Base-by-base conservation (phyloP, 2,329 filamentous ascomycete genomes). In the Didymella arachidicola region DNA sequence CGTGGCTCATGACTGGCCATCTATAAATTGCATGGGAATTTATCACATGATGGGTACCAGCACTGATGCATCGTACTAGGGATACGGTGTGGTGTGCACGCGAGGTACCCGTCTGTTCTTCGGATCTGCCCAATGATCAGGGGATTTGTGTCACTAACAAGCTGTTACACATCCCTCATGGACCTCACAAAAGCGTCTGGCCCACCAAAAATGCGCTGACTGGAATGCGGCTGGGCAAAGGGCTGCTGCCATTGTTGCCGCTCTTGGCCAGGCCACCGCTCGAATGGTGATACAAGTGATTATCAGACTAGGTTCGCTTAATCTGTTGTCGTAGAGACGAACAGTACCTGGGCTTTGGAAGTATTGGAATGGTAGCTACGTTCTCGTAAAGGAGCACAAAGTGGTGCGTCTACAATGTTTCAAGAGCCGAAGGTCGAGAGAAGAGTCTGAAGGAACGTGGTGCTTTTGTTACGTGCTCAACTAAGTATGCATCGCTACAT, bases 391-490 rank as follows among this genome's bases (percentile, higher is more conserved):
- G 19, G 3, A 11, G 18, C 8, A 41, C 18, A 18, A 4, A 12
- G 38, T 42, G 22, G 4, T 43, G 14, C 14, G 27, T 5, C n/a
- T 7, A 27, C 5, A 4, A 3, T 19, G 25, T 16, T 7, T 4
- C 39, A 26, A 2, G 11, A 3, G 16, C 1, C 3, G 41, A 32
- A 8, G 8, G n/a, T 11, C 27, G 2, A 27, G 43, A 30, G 26
- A n/a, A 18, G 27, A 26, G 30, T 30, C 16, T 44, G 51, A 67
- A 61, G 59, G 59, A 68, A 62, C 60, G 56, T 59, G 45, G 60
- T 72, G 71, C 69, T 74, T 68, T 69, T 71, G 63, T 63, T 69
- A 60, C 60, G 59, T 59, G 56, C 65, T 65, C 59, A 61, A 56
- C 61, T 57, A 68, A 61, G 49, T 66, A 66, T 65, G 63, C 56